Evolutionary conservation across 441 rosid genomes (phyloP), one percentile per base, ranked within the genome.

Genomic region (Croton setiger): DNA sequence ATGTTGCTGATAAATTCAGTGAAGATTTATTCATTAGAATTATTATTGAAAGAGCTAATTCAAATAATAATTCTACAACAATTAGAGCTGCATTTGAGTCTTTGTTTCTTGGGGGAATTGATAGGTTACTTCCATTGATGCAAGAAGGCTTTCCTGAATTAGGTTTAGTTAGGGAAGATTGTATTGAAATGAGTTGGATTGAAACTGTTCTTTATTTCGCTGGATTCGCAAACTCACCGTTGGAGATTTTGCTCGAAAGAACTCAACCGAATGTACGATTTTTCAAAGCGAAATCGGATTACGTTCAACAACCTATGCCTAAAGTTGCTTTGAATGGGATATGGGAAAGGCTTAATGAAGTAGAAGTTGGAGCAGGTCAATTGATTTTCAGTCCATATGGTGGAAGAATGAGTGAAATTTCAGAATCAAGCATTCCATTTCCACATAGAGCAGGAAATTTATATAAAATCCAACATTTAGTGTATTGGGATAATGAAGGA

Each of bases 271-370:
- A 65, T 67, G 75, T 76, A 63, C 17, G 2, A 9, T 67, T 61
- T 37, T 82, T 85, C 78, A 88, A 88, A 52, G 83, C 72, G 44
- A 88, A 87, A 71, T 82, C 90, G 0, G 90, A 85, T 31, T 86
- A 71, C 45, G 87, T 86, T 18, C 77, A 60, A 67, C 52, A 67
- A 21, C 81, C 77, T 0, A 72, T 87, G 3, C 77, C 88, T 3
- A 71, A 71, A 57, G 44, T 37, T 15, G 88, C 64, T 17, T 62
- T 87, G 1, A 74, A 79, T 45, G 85, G 82, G 2, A 43, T 89
- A 9, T 78, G 82, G 79, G 59, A 80, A 60, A 81, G 72, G 35
- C 18, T 83, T 2, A 0, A 74, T 33, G 71, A 84, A 69, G 81
- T 81, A 0, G 79, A 81, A 9, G 9, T 69, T 0, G 75, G 83